phyloP scores from a whole-genome alignment of 2,329 filamentous ascomycete genomes.

The Chaetomiaceae sp. region DNA sequence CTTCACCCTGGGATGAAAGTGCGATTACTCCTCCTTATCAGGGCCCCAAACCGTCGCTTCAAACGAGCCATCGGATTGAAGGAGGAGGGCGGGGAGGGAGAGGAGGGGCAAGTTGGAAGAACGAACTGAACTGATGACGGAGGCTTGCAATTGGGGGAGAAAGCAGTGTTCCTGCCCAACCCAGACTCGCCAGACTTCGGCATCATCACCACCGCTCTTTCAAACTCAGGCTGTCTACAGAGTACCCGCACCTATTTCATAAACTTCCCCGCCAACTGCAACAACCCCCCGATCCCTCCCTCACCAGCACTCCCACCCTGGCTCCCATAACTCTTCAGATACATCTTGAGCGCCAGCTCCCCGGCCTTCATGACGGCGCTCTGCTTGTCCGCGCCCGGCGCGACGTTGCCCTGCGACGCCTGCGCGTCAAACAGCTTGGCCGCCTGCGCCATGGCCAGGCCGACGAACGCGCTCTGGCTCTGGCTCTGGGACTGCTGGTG shows the following conservation, averaged over 20 bases:
- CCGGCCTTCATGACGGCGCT: slow-evolving; percentile 73
- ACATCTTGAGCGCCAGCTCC: slow-evolving; percentile 87
- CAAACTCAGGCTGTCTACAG: too few species aligned
- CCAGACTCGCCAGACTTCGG: too few species aligned
- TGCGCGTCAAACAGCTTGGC: slow-evolving; percentile 67
- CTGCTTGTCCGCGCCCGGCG: slow-evolving; percentile 67
- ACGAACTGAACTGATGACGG: too few species aligned
- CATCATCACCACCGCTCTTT: too few species aligned
- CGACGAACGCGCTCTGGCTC: slow-evolving; percentile 68
- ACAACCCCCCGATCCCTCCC: slow-evolving; percentile 33
- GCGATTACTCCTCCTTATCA: too few species aligned
- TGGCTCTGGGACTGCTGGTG: slow-evolving; percentile 30
- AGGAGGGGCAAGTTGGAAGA: too few species aligned
- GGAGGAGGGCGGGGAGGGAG: too few species aligned
- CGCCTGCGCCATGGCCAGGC: slow-evolving; percentile 82
- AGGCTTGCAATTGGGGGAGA: too few species aligned
- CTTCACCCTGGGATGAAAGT: too few species aligned
- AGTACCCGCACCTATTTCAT: slow-evolving; percentile 34
- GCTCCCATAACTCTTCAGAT: slow-evolving; percentile 69
- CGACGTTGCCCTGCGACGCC: slow-evolving; percentile 48
- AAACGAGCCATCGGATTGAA: too few species aligned
- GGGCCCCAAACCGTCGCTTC: too few species aligned
- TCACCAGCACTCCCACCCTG: slow-evolving; percentile 40
- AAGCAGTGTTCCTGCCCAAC: too few species aligned
- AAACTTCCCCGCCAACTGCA: slow-evolving; percentile 47